Percentiles rank a stretch among this genome's conserved stretches.
Evolutionary conservation across 2,329 filamentous ascomycete species (phyloP).

Genomic region (Ophiocordyceps camponoti-saundersi): DNA sequence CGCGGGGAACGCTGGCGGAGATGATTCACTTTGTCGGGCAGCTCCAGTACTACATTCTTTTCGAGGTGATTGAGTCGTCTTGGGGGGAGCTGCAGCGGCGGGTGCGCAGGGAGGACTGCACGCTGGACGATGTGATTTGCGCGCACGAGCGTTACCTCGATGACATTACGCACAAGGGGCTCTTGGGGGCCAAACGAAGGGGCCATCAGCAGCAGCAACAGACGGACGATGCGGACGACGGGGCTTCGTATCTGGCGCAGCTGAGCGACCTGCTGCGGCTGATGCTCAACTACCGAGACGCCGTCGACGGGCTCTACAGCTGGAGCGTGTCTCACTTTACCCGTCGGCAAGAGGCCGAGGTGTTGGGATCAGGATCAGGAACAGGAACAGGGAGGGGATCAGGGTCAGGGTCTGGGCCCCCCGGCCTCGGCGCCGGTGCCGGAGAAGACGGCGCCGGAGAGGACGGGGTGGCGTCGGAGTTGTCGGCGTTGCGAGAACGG

Average conservation of each 20-base stretch:
- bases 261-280: slow-evolving; percentile 82
- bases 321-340: slow-evolving; percentile 94
- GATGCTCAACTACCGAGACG: slow-evolving; percentile 89
- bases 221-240: slow-evolving; percentile 39
- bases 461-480: slow-evolving; percentile 45
- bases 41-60: slow-evolving; percentile 95
- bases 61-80: slow-evolving; percentile 92
- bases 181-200: slow-evolving; percentile 64
- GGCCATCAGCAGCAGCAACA: slow-evolving; percentile 14
- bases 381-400: slow-evolving; percentile 6
- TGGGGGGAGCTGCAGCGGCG: slow-evolving; percentile 82
- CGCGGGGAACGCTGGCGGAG: slow-evolving; percentile 76
- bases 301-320: slow-evolving; percentile 83
- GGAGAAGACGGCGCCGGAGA: slow-evolving; percentile 7
- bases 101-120: slow-evolving; percentile 71
- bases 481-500: slow-evolving; percentile 59
- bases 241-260: slow-evolving; percentile 70
- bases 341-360: slow-evolving; percentile 67
- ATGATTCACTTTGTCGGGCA: slow-evolving; percentile 98
- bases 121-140: slow-evolving; percentile 84
- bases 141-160: slow-evolving; percentile 85
- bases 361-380: slow-evolving; percentile 41
- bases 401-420: slow-evolving; percentile 61
- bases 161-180: slow-evolving; percentile 87
- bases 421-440: slow-evolving; percentile 54